Base-by-base conservation (phyloP, 1,139 yeast species). In the Candida freyschussii region DNA sequence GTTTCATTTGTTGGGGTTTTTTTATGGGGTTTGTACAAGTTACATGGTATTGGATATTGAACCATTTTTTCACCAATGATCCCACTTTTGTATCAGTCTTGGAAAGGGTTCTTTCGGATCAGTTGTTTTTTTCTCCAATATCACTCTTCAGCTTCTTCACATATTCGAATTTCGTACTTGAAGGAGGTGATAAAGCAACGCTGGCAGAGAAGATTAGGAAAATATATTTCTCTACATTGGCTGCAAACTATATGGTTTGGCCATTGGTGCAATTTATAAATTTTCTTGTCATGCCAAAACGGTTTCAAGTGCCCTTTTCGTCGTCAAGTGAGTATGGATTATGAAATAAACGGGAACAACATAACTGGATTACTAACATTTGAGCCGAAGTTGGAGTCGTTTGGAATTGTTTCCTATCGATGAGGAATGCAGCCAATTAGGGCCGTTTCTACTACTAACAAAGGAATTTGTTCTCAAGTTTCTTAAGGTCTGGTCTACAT, bases 241-340 rank as follows among this genome's bases (percentile, higher is more conserved):
- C 81, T 25, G 75, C 80, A 36, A 89, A 87, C 56, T 84, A 80
- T 56, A 67, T 83, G 37, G 78, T 91, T n/a, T 91, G 98, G 98
- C 94, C 95, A 31, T 76, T 89, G 2, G 94, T 91, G 7, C 97
- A 91, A 56, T 84, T 91, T 48, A 65, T 89, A 47, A 91, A 91
- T 57, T 91, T 91, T 51, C 65, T 86, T 41, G 53, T 85, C 8
- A 74, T 91, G 53, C 96, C 97, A 0, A 65, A 78, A 35, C 71
- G 72, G 41, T 72, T 78, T 46, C 97, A 91, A 57, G 95, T 89
- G 4, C 96, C 96, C 0, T 89, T 91, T 54, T 80, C 94, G 37
- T 81, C 95, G 1, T 77, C 93, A 1, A 66, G 91, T n/a, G 84
- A 87, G 58, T 86, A 7, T 13, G 82, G 40, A 17, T n/a, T 21